Evolutionary conservation across 257 asterid species (phyloP).

Genomic region (Ballota nigra): DNA sequence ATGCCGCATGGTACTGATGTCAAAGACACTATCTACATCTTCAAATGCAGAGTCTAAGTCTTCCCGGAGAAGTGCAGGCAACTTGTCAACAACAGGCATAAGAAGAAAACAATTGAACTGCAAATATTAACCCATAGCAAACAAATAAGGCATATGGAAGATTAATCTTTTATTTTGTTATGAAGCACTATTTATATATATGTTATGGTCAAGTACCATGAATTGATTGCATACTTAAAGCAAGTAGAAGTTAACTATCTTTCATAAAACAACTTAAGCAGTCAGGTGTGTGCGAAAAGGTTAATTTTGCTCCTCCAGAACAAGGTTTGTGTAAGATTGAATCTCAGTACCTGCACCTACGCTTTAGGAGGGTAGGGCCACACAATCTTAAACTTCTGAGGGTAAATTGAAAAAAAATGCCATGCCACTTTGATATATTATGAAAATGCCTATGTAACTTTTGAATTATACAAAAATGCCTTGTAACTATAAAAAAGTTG

Average conservation of each 20-base stretch:
- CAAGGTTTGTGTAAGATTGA: not conserved
- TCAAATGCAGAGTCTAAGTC: constrained; percentile 87
- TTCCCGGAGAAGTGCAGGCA: constrained; percentile 85
- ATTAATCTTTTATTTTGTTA: not conserved
- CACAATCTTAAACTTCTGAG: constrained; percentile 2
- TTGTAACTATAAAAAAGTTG: no score
- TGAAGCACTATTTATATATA: not conserved
- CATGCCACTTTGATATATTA: no score
- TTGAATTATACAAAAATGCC: no score
- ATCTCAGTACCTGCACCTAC: not conserved
- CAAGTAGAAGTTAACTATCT: no score
- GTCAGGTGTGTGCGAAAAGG: not conserved
- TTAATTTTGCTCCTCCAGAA: not conserved
- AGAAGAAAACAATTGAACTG: constrained; percentile 98
- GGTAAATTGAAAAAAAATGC: no score
- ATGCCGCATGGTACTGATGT: constrained; percentile 66
- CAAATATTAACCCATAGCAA: constrained; percentile 29
- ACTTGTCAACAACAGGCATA: constrained; percentile 95
- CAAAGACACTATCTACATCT: constrained; percentile 76
- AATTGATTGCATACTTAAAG: not conserved
- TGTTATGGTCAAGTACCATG: not conserved
- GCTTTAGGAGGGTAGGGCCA: not conserved
- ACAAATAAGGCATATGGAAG: constrained; percentile 17
- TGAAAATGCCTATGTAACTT: no score
- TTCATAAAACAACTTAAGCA: no score